phyloP scores from a whole-genome alignment of 768 basidiomycete genomes.

The Gyrodon lividus region DNA sequence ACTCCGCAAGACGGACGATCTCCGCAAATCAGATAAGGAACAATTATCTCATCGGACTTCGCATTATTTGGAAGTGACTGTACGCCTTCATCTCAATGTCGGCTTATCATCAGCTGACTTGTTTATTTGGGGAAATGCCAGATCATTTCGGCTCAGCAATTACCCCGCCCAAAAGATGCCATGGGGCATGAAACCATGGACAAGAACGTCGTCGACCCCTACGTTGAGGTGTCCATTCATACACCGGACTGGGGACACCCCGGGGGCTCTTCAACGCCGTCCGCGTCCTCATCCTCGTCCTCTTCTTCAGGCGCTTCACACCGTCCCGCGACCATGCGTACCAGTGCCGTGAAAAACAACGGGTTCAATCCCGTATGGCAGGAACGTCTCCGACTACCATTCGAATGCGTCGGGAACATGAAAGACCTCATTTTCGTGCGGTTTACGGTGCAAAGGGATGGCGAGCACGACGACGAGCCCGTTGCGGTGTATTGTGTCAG shows the following conservation, averaged over 20 bases:
- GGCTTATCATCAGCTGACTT: background rate
- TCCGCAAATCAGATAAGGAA: slow-evolving; percentile 59
- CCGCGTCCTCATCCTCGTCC: slow-evolving; percentile 5
- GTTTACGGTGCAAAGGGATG: slow-evolving; percentile 71
- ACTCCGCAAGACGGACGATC: slow-evolving; percentile 54
- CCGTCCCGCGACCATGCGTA: slow-evolving; percentile 53
- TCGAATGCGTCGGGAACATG: slow-evolving; percentile 76
- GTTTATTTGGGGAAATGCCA: slow-evolving; percentile 17
- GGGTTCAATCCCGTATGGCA: slow-evolving; percentile 93
- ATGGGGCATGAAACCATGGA: slow-evolving; percentile 60
- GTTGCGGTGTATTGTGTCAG: slow-evolving; percentile 75
- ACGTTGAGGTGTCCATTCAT: slow-evolving; percentile 77
- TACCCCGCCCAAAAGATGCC: slow-evolving; percentile 70
- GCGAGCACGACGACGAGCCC: slow-evolving; percentile 55
- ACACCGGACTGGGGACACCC: slow-evolving; percentile 66
- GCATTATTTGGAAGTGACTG: slow-evolving; percentile 65
- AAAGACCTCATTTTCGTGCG: slow-evolving; percentile 80
- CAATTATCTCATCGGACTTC: slow-evolving; percentile 50
- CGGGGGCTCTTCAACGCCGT: slow-evolving; percentile 12
- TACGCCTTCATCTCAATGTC: slow-evolving; percentile 27
- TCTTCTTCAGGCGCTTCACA: slow-evolving; percentile 23
- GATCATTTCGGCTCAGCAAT: slow-evolving; percentile 88
- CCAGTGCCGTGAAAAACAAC: slow-evolving; percentile 73
- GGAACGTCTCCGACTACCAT: slow-evolving; percentile 65
- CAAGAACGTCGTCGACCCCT: slow-evolving; percentile 63